These are phyloP conservation scores for Lodderomyces beijingensis DNA, from an alignment of 1,139 yeast genomes.

Conservation along the genomic window DNA sequence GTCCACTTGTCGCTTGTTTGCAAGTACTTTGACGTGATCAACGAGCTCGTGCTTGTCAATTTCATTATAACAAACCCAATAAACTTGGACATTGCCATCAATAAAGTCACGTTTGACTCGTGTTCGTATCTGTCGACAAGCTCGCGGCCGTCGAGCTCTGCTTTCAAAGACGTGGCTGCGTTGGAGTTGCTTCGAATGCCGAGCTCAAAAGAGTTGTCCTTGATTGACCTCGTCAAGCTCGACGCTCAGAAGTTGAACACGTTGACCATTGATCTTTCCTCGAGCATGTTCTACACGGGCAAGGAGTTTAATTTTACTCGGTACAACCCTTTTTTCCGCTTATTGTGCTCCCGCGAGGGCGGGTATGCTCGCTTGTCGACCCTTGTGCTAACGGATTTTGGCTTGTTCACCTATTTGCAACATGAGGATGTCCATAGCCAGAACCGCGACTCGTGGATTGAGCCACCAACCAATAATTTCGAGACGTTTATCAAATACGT, in stretches of 20 bases:
- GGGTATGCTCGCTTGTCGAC: slow-evolving; percentile 26
- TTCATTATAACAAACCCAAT: slow-evolving; percentile 40
- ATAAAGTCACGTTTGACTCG: slow-evolving; percentile 19
- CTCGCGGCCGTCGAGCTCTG: slow-evolving; percentile 8
- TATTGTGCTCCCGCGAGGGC: slow-evolving; percentile 39
- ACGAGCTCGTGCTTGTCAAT: slow-evolving; percentile 40
- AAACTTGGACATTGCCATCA: slow-evolving; percentile 12
- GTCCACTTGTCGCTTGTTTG: slow-evolving; percentile 24
- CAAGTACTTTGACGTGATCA: slow-evolving; percentile 41
- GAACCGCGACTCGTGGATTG: slow-evolving; percentile 17
- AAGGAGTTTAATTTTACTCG: slow-evolving; percentile 29
- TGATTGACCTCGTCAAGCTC: slow-evolving; percentile 38
- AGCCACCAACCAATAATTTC: slow-evolving; percentile 23
- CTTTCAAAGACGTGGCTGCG: slow-evolving; percentile 33
- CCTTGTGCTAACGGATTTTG: slow-evolving; percentile 30
- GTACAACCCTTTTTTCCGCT: slow-evolving; percentile 39
- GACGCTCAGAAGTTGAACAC: slow-evolving; percentile 22
- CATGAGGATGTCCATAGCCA: slow-evolving; percentile 16
- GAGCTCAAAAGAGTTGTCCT: slow-evolving; percentile 43
- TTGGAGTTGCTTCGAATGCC: slow-evolving; percentile 35
- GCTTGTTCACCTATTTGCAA: slow-evolving; percentile 25
- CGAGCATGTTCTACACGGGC: slow-evolving; percentile 41
- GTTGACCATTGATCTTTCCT: slow-evolving; percentile 44
- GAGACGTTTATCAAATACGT: slow-evolving; percentile 25
- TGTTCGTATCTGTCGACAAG: slow-evolving; percentile 23